These are phyloP conservation scores for Gossypium thurberi DNA, from an alignment of 345 rosid genomes.

Conservation along the genomic window DNA sequence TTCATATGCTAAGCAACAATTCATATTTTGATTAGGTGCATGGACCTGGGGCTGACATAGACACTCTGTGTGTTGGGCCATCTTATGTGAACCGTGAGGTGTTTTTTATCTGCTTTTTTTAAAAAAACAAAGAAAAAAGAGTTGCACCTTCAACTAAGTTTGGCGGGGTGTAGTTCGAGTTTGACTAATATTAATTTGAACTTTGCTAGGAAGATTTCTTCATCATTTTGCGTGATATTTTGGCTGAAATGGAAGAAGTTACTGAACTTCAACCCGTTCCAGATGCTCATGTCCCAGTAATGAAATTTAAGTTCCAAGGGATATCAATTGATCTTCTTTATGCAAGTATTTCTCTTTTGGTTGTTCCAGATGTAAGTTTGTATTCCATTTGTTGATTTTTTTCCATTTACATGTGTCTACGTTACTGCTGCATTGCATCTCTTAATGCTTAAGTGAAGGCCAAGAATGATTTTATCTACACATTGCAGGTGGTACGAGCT, in stretches of 20 bases:
- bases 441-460: neutral
- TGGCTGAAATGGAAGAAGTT: conserved; percentile 76
- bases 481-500: neutral
- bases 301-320: conserved; percentile 90
- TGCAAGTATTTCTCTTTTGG: conserved; percentile 71
- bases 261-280: conserved; percentile 87
- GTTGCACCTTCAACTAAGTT: neutral
- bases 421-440: neutral
- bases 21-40: conserved; percentile 47
- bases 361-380: conserved; percentile 72
- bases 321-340: conserved; percentile 87
- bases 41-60: conserved; percentile 90
- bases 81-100: conserved; percentile 86
- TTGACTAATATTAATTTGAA: conserved; percentile 3
- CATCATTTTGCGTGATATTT: conserved; percentile 51
- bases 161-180: neutral
- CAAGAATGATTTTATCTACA: conserved; percentile 1
- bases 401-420: neutral
- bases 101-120: neutral
- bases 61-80: conserved; percentile 89
- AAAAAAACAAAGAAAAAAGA: too few relatives aligned
- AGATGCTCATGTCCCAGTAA: conserved; percentile 91
- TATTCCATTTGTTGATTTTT: neutral
- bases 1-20: conserved; percentile 1
- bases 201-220: conserved; percentile 71